Conservation (phyloP, 208 protist genomes). For the Leptomonas pyrrhocoris region DNA sequence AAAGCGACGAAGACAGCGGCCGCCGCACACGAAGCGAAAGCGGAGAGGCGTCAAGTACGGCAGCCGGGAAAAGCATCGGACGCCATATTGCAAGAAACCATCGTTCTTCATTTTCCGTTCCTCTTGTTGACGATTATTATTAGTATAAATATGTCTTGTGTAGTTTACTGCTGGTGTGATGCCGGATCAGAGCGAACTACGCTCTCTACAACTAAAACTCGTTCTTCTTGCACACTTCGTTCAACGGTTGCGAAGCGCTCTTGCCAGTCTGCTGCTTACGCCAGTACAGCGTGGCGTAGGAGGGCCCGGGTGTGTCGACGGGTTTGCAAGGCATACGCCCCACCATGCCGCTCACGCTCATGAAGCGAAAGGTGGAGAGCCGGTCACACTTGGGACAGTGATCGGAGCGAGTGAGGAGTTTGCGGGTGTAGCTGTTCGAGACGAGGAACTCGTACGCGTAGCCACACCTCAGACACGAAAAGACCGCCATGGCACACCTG, state of each 20-base stretch:
- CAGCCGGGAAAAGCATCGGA: too few species aligned
- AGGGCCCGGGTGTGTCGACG: conserved; percentile 56
- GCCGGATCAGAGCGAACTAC: background rate
- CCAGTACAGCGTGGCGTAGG: conserved; percentile 81
- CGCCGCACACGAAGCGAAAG: background rate
- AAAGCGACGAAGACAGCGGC: too few species aligned
- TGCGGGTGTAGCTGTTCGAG: conserved; percentile 64
- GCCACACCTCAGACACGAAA: conserved; percentile 75
- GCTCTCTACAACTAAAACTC: conserved; percentile 41
- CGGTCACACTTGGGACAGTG: conserved; percentile 76
- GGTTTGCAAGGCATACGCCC: conserved; percentile 72
- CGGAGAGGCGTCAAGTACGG: too few species aligned
- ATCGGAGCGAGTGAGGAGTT: conserved; percentile 53
- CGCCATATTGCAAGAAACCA: too few species aligned
- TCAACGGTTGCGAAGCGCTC: conserved; percentile 49
- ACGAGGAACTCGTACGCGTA: conserved; percentile 84
- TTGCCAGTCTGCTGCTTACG: conserved; percentile 62
- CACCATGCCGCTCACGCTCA: conserved; percentile 81
- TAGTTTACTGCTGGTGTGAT: too few species aligned
- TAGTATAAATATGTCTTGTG: too few species aligned
- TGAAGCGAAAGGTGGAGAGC: conserved; percentile 68
- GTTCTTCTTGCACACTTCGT: conserved; percentile 59
- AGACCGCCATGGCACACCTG: conserved; percentile 57
- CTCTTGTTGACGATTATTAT: background rate
- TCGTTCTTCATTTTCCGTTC: too few species aligned